Evolutionary conservation across 2,329 filamentous ascomycete species (phyloP).

Genomic region (Monosporascus cannonballus): DNA sequence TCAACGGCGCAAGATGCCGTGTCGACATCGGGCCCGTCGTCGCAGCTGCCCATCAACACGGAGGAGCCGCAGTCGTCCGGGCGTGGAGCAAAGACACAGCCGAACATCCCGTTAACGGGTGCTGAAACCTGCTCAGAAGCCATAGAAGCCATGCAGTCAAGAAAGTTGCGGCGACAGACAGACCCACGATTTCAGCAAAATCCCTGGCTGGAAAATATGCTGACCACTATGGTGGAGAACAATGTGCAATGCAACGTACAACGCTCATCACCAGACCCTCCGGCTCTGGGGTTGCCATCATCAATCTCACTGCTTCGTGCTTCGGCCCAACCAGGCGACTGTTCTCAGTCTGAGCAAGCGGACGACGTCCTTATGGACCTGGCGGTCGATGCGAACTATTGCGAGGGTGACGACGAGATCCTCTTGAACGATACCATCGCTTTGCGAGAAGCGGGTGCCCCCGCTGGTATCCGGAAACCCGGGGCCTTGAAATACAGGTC

Average conservation of each 20-base stretch:
- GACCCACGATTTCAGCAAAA: slow-evolving; percentile 12
- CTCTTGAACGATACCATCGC: slow-evolving; percentile 9
- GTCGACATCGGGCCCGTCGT: neutral
- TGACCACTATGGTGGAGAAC: slow-evolving; percentile 24
- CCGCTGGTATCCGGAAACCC: slow-evolving; percentile 18
- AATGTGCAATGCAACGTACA: slow-evolving; percentile 25
- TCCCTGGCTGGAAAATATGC: slow-evolving; percentile 13
- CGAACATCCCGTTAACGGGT: neutral
- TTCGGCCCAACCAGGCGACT: slow-evolving; percentile 6
- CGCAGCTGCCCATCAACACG: neutral
- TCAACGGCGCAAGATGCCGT: neutral
- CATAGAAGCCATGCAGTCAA: slow-evolving; percentile 2
- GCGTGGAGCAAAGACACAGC: neutral
- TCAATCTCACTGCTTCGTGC: slow-evolving; percentile 1
- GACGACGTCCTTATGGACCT: slow-evolving; percentile 11
- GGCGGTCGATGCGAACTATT: slow-evolving; percentile 15
- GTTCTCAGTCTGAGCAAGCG: slow-evolving; percentile 5
- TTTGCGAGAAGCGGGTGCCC: slow-evolving; percentile 16
- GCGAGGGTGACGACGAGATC: slow-evolving; percentile 12
- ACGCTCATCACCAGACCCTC: slow-evolving; percentile 10
- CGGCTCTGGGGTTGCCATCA: slow-evolving; percentile 4
- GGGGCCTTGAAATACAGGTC: slow-evolving; percentile 20
- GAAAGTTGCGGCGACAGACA: slow-evolving; percentile 6
- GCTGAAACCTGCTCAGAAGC: neutral
- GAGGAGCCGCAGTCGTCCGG: neutral